A percentile compares a stretch with the other conserved stretches of the same genome.
phyloP scores from a whole-genome alignment of 2,329 filamentous ascomycete genomes.

The Fusarium acutatum region DNA sequence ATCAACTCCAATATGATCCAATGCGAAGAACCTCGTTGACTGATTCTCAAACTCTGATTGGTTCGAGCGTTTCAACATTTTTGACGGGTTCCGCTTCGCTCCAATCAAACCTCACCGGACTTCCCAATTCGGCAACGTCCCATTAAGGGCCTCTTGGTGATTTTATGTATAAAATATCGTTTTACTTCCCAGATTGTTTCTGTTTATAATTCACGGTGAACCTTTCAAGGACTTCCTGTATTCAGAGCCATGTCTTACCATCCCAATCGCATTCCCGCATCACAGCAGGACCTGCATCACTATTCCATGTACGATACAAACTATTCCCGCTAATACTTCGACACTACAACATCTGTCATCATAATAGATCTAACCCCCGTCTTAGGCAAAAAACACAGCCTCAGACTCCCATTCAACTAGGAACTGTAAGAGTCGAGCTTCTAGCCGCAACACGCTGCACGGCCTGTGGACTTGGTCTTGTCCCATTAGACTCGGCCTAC shows the following conservation, averaged over 20 bases:
- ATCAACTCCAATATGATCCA: neutral
- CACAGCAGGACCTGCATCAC: neutral
- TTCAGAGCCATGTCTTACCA: neutral
- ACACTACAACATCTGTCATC: neutral
- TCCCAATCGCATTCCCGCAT: neutral
- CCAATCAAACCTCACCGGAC: neutral
- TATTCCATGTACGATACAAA: neutral
- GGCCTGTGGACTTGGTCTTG: neutral
- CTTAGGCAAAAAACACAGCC: neutral
- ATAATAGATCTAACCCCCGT: neutral
- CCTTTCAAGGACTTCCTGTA: accelerated
- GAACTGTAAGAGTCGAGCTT: neutral
- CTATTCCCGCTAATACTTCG: neutral
- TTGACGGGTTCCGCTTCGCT: neutral
- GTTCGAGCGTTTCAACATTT: too few relatives aligned
- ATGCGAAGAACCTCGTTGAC: too few relatives aligned
- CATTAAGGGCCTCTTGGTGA: too few relatives aligned
- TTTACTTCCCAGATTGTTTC: neutral
- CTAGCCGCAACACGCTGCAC: neutral
- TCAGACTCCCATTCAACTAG: too few relatives aligned
- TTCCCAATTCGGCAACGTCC: neutral
- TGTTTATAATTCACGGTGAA: too few relatives aligned
- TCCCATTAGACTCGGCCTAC: neutral
- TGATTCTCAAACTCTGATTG: neutral
- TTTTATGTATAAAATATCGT: neutral